Evolutionary conservation across 257 asterid genomes (phyloP).

Genomic region (Solanum etuberosum): DNA sequence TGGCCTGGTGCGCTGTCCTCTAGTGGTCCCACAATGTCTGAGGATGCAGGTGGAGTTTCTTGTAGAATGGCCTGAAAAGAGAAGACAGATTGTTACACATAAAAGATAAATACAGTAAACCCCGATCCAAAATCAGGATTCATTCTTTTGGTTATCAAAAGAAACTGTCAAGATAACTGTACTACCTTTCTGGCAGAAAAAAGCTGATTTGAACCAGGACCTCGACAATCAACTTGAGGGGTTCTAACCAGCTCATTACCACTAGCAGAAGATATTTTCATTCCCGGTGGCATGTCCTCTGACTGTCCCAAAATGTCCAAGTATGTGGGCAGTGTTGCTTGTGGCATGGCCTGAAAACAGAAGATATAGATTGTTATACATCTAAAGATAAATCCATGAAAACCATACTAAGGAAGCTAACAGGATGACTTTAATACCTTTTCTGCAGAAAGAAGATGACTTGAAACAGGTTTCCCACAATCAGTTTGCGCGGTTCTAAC

Average conservation of each 20-base stretch:
- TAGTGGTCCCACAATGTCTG: background rate
- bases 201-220: background rate
- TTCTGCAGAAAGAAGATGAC: background rate
- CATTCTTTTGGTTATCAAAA: background rate
- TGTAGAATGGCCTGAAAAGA: background rate
- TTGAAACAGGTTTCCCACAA: background rate
- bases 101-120: background rate
- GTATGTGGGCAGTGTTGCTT: background rate
- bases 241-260: background rate
- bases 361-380: too few relatives aligned
- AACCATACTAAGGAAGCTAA: background rate
- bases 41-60: background rate
- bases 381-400: background rate
- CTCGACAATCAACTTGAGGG: background rate
- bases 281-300: background rate
- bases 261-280: background rate
- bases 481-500: background rate
- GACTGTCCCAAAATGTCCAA: background rate
- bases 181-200: background rate
- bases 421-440: background rate
- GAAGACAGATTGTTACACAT: background rate
- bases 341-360: background rate
- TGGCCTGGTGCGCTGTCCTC: background rate
- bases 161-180: background rate
- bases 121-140: background rate